Evolutionary conservation across 129 eudicot species (phyloP).

Genomic region (Pulicaria dysenterica): DNA sequence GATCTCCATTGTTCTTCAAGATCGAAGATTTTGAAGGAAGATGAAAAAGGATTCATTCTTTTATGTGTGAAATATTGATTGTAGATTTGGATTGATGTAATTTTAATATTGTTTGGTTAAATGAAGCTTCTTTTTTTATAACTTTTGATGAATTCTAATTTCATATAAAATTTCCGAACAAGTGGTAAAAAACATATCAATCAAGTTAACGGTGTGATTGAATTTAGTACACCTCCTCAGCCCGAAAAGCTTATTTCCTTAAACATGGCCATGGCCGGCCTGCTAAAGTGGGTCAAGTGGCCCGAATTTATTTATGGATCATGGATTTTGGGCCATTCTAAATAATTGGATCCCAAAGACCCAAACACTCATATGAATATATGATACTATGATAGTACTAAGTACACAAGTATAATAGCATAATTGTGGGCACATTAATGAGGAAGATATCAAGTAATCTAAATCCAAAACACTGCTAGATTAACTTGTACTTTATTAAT

Average conservation of each 20-base stretch:
- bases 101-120: constrained; percentile 20
- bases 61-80: constrained; percentile 24
- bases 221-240: not conserved
- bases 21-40: constrained; percentile 66
- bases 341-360: too few species aligned
- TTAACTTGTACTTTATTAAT: too few species aligned
- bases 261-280: too few species aligned
- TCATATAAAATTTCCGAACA: too few species aligned
- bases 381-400: too few species aligned
- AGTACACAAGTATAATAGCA: too few species aligned
- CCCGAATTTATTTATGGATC: not conserved
- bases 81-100: constrained; percentile 32
- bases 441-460: too few species aligned
- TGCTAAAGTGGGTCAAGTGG: not conserved
- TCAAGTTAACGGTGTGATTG: too few species aligned
- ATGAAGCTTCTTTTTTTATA: not conserved
- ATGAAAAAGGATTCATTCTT: constrained; percentile 31
- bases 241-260: not conserved
- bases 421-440: too few species aligned
- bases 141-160: constrained; percentile 24
- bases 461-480: too few species aligned
- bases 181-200: too few species aligned
- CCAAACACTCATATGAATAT: too few species aligned
- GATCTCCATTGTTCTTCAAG: constrained; percentile 64
- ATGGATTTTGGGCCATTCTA: not conserved